Percentiles rank a stretch among this genome's conserved stretches.
phyloP scores from a whole-genome alignment of 2,329 filamentous ascomycete genomes.

The Westerdykella ornata region DNA sequence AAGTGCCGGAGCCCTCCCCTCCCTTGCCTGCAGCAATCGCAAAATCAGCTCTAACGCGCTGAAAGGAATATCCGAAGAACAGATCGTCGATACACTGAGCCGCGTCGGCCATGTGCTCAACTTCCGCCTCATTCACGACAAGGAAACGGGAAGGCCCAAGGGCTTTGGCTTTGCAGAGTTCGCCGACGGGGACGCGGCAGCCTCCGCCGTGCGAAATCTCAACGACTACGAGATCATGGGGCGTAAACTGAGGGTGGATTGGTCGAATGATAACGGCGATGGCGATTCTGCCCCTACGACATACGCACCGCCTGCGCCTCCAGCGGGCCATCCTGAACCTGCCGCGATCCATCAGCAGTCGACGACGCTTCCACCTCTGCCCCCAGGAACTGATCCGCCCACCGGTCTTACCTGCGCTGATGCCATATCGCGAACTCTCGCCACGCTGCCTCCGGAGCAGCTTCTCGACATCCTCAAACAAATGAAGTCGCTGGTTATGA shows the following conservation, averaged over 20 bases:
- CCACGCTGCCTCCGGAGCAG: conserved; percentile 77
- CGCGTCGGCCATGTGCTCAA: conserved; percentile 84
- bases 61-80: conserved; percentile 85
- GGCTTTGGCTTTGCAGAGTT: conserved; percentile 97
- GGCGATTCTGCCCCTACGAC: conserved; percentile 46
- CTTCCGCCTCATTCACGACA: conserved; percentile 91
- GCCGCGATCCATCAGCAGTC: conserved; percentile 36
- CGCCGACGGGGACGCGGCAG: conserved; percentile 82
- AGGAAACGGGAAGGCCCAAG: conserved; percentile 88
- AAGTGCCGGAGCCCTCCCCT: conserved; percentile 27
- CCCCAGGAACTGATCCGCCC: conserved; percentile 75
- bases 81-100: conserved; percentile 89
- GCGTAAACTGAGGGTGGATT: conserved; percentile 88
- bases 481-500: conserved; percentile 83
- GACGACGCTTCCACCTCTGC: conserved; percentile 66
- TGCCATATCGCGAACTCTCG: conserved; percentile 84
- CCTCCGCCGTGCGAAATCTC: conserved; percentile 88
- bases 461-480: conserved; percentile 89
- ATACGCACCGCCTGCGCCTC: conserved; percentile 38
- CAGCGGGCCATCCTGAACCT: conserved; percentile 37
- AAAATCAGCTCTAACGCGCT: conserved; percentile 9
- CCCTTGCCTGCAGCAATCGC: conserved; percentile 3
- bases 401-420: conserved; percentile 78
- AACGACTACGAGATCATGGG: conserved; percentile 96
- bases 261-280: conserved; percentile 82